Evolutionary conservation across 306 rosid genomes (phyloP).

Genomic region (Cyclanthera cordifolia): DNA sequence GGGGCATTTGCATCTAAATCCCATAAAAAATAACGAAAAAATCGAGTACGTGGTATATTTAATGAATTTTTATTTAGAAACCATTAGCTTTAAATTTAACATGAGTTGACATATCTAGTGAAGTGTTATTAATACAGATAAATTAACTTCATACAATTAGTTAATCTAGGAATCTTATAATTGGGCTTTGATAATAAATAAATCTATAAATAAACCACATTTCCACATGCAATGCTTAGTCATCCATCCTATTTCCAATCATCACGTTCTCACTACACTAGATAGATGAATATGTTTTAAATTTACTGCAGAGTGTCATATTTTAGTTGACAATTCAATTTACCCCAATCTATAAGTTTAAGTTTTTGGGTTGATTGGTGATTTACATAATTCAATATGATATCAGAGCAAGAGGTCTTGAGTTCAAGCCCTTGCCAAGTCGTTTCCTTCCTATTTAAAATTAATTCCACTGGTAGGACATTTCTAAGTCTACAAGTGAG

Average conservation of each 20-base stretch:
- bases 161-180: neutral
- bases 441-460: too few species aligned
- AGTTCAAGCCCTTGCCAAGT: too few species aligned
- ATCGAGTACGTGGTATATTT: neutral
- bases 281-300: neutral
- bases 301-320: neutral
- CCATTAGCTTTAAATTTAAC: neutral
- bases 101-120: neutral
- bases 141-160: neutral
- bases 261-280: neutral
- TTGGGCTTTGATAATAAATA: neutral
- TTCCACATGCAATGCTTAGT: neutral
- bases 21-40: neutral
- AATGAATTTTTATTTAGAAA: neutral
- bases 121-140: neutral
- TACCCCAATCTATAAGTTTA: too few species aligned
- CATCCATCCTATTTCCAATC: conserved; percentile 3
- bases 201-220: neutral
- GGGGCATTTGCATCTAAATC: too few species aligned
- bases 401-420: too few species aligned
- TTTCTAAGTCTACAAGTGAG: too few species aligned
- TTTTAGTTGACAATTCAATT: too few species aligned
- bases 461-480: too few species aligned
- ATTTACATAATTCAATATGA: too few species aligned
- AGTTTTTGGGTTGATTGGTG: too few species aligned